These are phyloP conservation scores for Medicago ruthenica DNA, from an alignment of 306 rosid species.

Conservation along the genomic window DNA sequence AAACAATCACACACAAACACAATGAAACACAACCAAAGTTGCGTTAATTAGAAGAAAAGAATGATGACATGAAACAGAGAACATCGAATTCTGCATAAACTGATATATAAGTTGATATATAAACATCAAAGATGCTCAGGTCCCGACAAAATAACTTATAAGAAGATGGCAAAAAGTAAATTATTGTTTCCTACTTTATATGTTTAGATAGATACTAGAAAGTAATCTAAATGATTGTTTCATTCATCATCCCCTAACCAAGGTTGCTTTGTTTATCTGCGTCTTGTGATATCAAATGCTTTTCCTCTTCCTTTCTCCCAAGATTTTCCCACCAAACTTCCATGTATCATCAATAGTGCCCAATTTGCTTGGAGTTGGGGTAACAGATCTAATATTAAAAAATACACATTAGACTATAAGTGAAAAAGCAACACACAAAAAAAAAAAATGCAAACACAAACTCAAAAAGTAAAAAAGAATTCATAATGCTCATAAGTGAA, in stretches of 20 bases:
- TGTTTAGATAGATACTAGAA: neutral
- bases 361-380: neutral
- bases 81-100: no score
- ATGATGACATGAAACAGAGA: no score
- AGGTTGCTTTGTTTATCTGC: neutral
- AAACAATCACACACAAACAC: no score
- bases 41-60: no score
- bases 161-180: no score
- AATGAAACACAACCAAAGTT: no score
- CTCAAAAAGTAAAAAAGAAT: no score
- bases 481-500: no score
- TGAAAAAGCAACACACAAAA: neutral
- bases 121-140: no score
- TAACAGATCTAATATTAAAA: neutral
- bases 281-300: neutral
- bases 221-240: neutral
- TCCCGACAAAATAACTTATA: no score
- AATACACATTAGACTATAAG: neutral
- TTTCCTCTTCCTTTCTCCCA: neutral
- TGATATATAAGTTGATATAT: no score
- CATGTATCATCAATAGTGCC: neutral
- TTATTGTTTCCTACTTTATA: no score
- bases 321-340: neutral
- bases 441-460: neutral
- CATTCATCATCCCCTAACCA: neutral